A percentile compares a stretch with the other conserved stretches of the same genome.
These are phyloP conservation scores for Amniculicola lignicola DNA, from an alignment of 495 filamentous ascomycete species.

Conservation along the genomic window DNA sequence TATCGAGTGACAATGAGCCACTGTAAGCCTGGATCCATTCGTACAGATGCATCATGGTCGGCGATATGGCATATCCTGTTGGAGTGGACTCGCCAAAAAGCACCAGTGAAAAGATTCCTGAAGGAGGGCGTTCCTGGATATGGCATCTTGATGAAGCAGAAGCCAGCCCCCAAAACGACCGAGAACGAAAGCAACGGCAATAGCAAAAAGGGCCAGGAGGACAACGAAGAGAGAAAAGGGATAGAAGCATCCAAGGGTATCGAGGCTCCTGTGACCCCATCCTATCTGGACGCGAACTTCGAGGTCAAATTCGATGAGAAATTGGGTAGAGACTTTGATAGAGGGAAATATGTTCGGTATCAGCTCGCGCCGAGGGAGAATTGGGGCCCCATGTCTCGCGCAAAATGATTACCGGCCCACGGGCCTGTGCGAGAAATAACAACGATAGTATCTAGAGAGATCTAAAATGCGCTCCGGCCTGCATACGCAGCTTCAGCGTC, in stretches of 20 bases:
- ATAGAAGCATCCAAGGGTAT: constrained; percentile 14
- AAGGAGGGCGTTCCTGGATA: constrained; percentile 66
- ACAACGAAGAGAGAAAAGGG: constrained; percentile 20
- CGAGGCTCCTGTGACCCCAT: no score
- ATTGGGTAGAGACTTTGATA: constrained; percentile 64
- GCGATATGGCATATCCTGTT: constrained; percentile 92
- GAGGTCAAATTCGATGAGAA: constrained; percentile 77
- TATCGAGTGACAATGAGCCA: constrained; percentile 82
- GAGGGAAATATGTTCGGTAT: constrained; percentile 70
- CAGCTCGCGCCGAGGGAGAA: constrained; percentile 84
- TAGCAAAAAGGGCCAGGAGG: constrained; percentile 26
- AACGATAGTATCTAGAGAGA: no score
- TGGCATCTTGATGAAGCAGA: constrained; percentile 56
- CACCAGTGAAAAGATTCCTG: constrained; percentile 69
- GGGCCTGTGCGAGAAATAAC: no score
- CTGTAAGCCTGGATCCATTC: constrained; percentile 79
- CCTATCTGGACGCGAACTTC: constrained; percentile 45
- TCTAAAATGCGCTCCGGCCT: no score
- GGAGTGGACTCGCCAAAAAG: constrained; percentile 78
- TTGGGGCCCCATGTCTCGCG: constrained; percentile 87
- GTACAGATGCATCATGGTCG: constrained; percentile 85
- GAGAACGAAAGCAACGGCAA: constrained; percentile 33
- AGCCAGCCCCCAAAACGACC: constrained; percentile 16
- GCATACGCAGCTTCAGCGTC: no score
- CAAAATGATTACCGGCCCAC: constrained; percentile 45